Conservation (phyloP, 1,139 yeast genomes). For the Kazachstania sp. region DNA sequence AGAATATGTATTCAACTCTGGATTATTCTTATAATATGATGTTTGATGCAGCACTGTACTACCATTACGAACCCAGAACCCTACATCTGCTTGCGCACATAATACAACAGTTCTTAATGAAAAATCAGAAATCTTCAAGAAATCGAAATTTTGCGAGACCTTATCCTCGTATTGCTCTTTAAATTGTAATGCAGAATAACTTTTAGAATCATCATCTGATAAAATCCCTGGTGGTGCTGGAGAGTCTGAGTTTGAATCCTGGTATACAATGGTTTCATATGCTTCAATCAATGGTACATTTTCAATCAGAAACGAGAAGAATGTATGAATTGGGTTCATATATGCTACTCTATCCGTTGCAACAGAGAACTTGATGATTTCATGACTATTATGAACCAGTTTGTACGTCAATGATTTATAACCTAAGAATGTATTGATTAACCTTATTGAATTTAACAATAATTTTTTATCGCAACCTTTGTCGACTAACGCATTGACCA, state of each 20-base stretch:
- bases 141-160: slow-evolving; percentile 31
- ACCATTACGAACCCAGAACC: slow-evolving; percentile 66
- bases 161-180: slow-evolving; percentile 1
- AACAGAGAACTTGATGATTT: slow-evolving; percentile 35
- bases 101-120: slow-evolving; percentile 52
- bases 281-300: slow-evolving; percentile 21
- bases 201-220: slow-evolving; percentile 11
- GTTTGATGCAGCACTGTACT: slow-evolving; percentile 43
- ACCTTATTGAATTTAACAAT: slow-evolving; percentile 32
- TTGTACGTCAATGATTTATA: slow-evolving; percentile 22
- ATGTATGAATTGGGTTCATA: slow-evolving; percentile 50
- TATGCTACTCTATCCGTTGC: slow-evolving; percentile 46
- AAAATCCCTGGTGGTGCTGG: slow-evolving; percentile 1
- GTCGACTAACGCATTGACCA: slow-evolving; percentile 35
- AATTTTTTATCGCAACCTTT: slow-evolving; percentile 22
- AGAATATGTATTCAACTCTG: slow-evolving; percentile 32
- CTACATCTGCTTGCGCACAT: slow-evolving; percentile 46
- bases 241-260: slow-evolving; percentile 11
- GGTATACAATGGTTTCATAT: slow-evolving; percentile 11
- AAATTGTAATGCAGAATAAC: not conserved
- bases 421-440: slow-evolving; percentile 30
- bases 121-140: slow-evolving; percentile 43
- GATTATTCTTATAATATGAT: slow-evolving; percentile 31
- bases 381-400: slow-evolving; percentile 21
- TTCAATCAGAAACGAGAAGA: slow-evolving; percentile 33